A percentile compares a stretch with the other conserved stretches of the same genome.
Conservation (phyloP, 768 basidiomycete species). For the Calocera viscosa region DNA sequence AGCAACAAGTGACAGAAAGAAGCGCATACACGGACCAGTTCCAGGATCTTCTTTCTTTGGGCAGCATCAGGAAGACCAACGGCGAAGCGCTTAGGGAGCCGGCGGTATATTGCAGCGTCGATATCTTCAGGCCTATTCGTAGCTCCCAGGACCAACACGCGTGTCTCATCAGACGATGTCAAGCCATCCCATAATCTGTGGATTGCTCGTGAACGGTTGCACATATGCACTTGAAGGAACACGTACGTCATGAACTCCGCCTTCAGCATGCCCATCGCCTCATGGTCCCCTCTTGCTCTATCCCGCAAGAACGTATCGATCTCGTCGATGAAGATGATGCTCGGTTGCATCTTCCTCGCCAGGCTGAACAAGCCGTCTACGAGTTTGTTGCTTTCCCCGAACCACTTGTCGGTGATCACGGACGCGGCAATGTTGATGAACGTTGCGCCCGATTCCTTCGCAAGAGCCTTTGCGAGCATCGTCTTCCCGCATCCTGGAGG, state of each 20-base stretch:
- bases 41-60: slow-evolving; percentile 75
- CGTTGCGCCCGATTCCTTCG: slow-evolving; percentile 92
- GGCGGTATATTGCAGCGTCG: slow-evolving; percentile 71
- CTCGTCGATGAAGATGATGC: slow-evolving; percentile 98
- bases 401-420: slow-evolving; percentile 70
- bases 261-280: slow-evolving; percentile 98
- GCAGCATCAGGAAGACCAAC: slow-evolving; percentile 64
- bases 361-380: slow-evolving; percentile 90
- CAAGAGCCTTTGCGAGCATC: slow-evolving; percentile 96
- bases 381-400: slow-evolving; percentile 86
- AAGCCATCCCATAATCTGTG: slow-evolving; percentile 89
- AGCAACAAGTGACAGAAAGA: not conserved
- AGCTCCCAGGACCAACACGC: slow-evolving; percentile 84
- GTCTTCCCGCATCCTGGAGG: slow-evolving; percentile 99
- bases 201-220: slow-evolving; percentile 6
- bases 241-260: slow-evolving; percentile 86
- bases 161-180: slow-evolving; percentile 52
- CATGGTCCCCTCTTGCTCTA: slow-evolving; percentile 78
- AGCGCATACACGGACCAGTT: slow-evolving; percentile 40
- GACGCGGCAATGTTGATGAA: slow-evolving; percentile 82
- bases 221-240: not conserved
- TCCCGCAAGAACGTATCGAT: slow-evolving; percentile 92
- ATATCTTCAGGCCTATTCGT: slow-evolving; percentile 93
- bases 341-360: slow-evolving; percentile 83
- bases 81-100: slow-evolving; percentile 96